A percentile compares a stretch with the other conserved stretches of the same genome.
Conservation (phyloP, 306 rosid species). For the Quercus gilva region DNA sequence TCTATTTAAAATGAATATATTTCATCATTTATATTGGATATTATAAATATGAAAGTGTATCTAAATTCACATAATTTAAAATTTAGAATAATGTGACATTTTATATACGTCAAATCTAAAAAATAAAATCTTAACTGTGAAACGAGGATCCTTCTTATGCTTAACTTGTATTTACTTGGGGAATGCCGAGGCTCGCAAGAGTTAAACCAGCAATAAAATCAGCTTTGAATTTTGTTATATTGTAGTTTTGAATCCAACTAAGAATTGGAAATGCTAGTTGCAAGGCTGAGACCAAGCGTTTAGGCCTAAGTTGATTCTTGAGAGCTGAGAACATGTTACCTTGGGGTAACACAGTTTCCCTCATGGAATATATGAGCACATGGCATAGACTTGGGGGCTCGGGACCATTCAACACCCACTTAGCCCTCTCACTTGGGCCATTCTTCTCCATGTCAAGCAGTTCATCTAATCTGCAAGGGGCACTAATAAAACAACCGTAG, state of each 20-base stretch:
- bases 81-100: too few species aligned
- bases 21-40: too few species aligned
- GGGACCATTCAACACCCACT: conserved; percentile 45
- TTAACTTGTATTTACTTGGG: conserved; percentile 50
- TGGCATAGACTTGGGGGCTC: conserved; percentile 33
- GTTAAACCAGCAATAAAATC: conserved; percentile 50
- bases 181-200: conserved; percentile 64
- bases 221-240: conserved; percentile 32
- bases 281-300: conserved; percentile 18
- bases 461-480: conserved; percentile 10
- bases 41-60: too few species aligned
- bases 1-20: too few species aligned
- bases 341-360: conserved; percentile 10
- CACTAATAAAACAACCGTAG: conserved; percentile 31
- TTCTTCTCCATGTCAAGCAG: conserved; percentile 32
- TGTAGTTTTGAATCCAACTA: conserved; percentile 37
- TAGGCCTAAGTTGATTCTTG: conserved; percentile 9
- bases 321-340: conserved; percentile 13
- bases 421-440: conserved; percentile 16
- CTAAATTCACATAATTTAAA: too few species aligned
- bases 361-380: conserved; percentile 15
- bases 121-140: conserved; percentile 30
- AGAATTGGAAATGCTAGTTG: conserved; percentile 39
- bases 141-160: conserved; percentile 11
- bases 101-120: too few species aligned